These are phyloP conservation scores for Tubosaeta brunneosetosa DNA, from an alignment of 768 basidiomycete species.

Conservation along the genomic window DNA sequence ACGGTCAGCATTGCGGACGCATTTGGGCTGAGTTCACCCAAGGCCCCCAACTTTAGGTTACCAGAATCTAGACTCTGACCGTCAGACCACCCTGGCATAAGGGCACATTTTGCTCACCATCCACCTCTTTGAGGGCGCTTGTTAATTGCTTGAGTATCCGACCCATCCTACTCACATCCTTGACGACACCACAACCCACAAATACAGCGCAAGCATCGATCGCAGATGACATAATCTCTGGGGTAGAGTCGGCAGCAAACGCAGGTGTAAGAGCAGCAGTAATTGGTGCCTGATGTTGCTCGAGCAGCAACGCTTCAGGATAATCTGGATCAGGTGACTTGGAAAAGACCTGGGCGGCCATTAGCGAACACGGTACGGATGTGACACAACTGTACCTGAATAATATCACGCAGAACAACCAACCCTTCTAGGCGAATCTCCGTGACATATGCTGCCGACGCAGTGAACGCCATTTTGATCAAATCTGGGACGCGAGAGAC, in stretches of 20 bases:
- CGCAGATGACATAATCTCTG: constrained; percentile 90
- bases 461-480: constrained; percentile 97
- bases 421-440: constrained; percentile 92
- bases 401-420: constrained; percentile 85
- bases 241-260: constrained; percentile 91
- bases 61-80: constrained; percentile 57
- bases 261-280: constrained; percentile 96
- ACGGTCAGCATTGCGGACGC: constrained; percentile 93
- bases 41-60: constrained; percentile 80
- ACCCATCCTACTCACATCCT: constrained; percentile 88
- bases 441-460: constrained; percentile 92
- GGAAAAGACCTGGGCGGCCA: constrained; percentile 68
- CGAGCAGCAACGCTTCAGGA: constrained; percentile 81
- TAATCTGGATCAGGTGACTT: constrained; percentile 88
- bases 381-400: constrained; percentile 54
- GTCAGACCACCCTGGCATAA: constrained; percentile 5
- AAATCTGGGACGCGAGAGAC: constrained; percentile 86
- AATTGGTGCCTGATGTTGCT: constrained; percentile 98
- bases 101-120: constrained; percentile 47
- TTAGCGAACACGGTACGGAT: constrained; percentile 2
- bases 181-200: constrained; percentile 91
- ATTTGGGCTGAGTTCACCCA: constrained; percentile 84
- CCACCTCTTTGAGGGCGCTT: constrained; percentile 82
- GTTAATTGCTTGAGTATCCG: constrained; percentile 88
- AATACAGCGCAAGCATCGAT: constrained; percentile 93